These are phyloP conservation scores for Umbelopsis vinacea DNA, from an alignment of 192 early-diverging fungal genomes.

Conservation along the genomic window DNA sequence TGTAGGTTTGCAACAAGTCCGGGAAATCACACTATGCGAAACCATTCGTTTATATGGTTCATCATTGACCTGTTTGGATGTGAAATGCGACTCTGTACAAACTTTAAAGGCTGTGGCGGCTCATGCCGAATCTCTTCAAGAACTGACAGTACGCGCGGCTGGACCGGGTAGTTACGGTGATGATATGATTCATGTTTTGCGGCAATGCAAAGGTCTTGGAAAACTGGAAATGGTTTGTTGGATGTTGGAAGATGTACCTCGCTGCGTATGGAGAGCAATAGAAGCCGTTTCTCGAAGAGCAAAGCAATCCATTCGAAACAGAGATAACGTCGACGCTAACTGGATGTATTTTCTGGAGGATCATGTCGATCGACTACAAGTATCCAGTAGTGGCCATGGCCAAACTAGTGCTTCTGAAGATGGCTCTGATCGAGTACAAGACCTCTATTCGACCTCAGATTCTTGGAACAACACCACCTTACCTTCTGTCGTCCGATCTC, in stretches of 20 bases:
- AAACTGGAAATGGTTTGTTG: constrained; percentile 21
- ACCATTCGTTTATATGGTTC: constrained; percentile 19
- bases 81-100: constrained; percentile 21
- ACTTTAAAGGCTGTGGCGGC: constrained; percentile 25
- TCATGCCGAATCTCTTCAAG: constrained; percentile 21
- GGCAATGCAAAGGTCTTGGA: constrained; percentile 9
- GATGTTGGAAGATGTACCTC: constrained; percentile 20
- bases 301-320: not conserved
- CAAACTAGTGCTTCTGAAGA: not conserved
- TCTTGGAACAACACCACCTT: not conserved
- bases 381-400: not conserved
- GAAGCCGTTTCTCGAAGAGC: constrained; percentile 12
- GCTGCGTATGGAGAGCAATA: constrained; percentile 18
- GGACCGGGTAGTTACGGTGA: constrained; percentile 22
- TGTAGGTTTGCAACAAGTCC: constrained; percentile 32
- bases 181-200: not conserved
- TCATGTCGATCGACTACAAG: not conserved
- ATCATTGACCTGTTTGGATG: constrained; percentile 13
- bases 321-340: not conserved
- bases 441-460: constrained; percentile 15
- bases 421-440: constrained; percentile 6
- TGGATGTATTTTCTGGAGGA: constrained; percentile 21
- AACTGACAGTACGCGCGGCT: constrained; percentile 16
- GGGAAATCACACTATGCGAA: constrained; percentile 2
- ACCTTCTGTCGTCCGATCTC: not conserved